Evolutionary conservation across 306 rosid genomes (phyloP), one percentile per base, ranked within the genome.

Genomic region (Mimosa pudica): DNA sequence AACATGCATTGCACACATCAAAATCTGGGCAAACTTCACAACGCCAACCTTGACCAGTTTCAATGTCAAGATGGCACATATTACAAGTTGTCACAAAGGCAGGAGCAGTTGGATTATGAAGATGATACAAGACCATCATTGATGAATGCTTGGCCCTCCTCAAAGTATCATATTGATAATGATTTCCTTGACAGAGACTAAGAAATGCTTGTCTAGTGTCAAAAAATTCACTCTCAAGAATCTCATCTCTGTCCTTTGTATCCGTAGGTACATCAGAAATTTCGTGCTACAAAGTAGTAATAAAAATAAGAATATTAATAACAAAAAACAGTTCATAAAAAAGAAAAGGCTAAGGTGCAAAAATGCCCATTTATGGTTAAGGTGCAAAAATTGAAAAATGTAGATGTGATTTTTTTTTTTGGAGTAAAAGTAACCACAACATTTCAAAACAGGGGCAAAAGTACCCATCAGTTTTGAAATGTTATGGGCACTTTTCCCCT

Each of bases 101-200:
- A 80, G 97, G 98, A 74, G 98, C 98, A 11, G 98, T 95, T 44
- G 98, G 98, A 87, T 95, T 95, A 82, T 93, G 98, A 83, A 95
- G 98, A 91, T 95, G 98, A 84, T 95, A 91, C 63, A 95, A 94
- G 77, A 95, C 94, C 98, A 95, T 95, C 98, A 95, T 95, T 13
- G 98, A 95, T 35, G 98, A 95, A 86, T 95, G 98, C 81, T 95
- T 95, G 73, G 98, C 98, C 83, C 98, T 90, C 78, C 98, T 84
- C 60, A 95, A 88, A 55, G 98, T 95, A 84, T 95, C 98, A 83
- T 91, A 95, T 73, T 95, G 98, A 85, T 95, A 95, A 82, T 95
- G 98, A 75, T 95, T 95, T 74, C 98, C 98, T 89, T 95, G 98
- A 87, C 98, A 95, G 35, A 95, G 96, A 89, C 98, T 95, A 80